Conservation (phyloP, 2,329 filamentous ascomycete genomes). For the Amauroascus verrucosus region DNA sequence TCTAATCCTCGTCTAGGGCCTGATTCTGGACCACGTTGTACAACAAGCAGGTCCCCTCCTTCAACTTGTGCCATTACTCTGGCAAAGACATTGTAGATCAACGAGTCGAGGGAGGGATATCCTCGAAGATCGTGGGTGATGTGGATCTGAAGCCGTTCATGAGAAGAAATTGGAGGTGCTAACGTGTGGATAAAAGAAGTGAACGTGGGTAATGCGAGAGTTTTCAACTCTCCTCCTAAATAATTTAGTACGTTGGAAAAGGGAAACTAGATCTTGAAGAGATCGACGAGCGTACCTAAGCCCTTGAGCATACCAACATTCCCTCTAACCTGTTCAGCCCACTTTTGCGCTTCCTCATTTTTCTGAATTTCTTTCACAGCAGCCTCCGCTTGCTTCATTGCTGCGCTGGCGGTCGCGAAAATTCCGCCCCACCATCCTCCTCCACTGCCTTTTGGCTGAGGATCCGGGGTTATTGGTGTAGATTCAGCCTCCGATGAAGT, state of each 20-base stretch:
- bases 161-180: constrained; percentile 89
- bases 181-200: constrained; percentile 90
- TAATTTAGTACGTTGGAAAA: neutral
- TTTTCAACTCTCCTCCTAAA: constrained; percentile 73
- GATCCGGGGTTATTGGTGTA: constrained; percentile 49
- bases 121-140: constrained; percentile 91
- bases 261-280: neutral
- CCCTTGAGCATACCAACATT: constrained; percentile 71
- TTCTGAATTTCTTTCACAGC: constrained; percentile 91
- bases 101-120: constrained; percentile 86
- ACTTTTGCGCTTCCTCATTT: constrained; percentile 92
- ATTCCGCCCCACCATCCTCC: constrained; percentile 87
- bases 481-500: constrained; percentile 35
- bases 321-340: constrained; percentile 86
- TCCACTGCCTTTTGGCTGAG: constrained; percentile 43
- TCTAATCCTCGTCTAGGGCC: constrained; percentile 51
- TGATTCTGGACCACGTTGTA: constrained; percentile 85
- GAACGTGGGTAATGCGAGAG: constrained; percentile 84
- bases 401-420: constrained; percentile 62
- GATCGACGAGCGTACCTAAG: constrained; percentile 48
- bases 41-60: constrained; percentile 84
- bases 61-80: constrained; percentile 99
- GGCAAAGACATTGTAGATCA: constrained; percentile 84
- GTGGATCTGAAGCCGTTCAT: constrained; percentile 94
- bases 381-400: constrained; percentile 80